Base-by-base conservation (phyloP, 2,329 filamentous ascomycete genomes). In the Nigrospora osmanthi region DNA sequence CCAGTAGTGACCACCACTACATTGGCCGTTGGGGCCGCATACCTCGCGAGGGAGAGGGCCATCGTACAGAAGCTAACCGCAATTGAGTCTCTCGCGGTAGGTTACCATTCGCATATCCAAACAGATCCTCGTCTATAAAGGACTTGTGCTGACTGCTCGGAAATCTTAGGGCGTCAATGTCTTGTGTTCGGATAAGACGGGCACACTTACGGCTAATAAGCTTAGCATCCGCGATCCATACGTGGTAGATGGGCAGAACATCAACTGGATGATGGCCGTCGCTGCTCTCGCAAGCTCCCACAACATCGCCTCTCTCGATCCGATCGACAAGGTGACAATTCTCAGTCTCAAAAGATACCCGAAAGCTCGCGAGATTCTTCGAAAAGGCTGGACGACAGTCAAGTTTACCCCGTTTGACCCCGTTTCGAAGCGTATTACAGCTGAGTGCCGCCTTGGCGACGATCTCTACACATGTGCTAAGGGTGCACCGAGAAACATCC, bases 231-330 rank as follows among this genome's bases (percentile, higher is more conserved):
- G 82, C 64, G 82, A 85, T 64, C 82, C 82, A 42, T 86, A 83
- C 68, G 80, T 85, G 52, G 78, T 81, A 55, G 82, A 85, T 63
- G 82, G 81, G 60, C 78, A 84, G 59, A 81, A 85, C 66, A 78
- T 85, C 66, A 84, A 85, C 74, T 86, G 82, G 82, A 85, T 86
- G 81, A 85, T 86, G 81, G 81, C 81, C 54, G 81, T 83, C 52
- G 82, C 82, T 49, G 82, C 81, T 54, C 76, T 86, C 47, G 82
- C 82, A 49, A 85, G 81, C 42, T 85, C 81, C 52, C 82, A 86
- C 74, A 86, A 85, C 71, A 75, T 85, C 69, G 85, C 85, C 72
- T 81, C 81, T 57, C 76, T 86, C 55, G 82, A 86, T 60, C 82
- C 82, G 54, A 86, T 86, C 56, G 82, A 86, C 68, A 86, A 86